A percentile compares a stretch with the other conserved stretches of the same genome.
phyloP scores from a whole-genome alignment of 495 filamentous ascomycete species.

The Penicillium psychrofluorescens region DNA sequence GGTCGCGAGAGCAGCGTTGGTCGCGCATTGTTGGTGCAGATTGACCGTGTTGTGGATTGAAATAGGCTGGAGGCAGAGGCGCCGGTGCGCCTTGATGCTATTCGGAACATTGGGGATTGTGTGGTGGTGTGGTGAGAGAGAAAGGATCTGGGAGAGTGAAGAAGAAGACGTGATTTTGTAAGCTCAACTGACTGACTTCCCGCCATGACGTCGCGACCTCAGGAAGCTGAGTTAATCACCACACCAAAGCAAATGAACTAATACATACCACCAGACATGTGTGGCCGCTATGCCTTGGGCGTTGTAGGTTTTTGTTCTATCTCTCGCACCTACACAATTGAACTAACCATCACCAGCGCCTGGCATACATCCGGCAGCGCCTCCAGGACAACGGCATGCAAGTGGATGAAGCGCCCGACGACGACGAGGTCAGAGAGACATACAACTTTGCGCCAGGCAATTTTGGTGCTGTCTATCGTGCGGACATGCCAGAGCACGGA shows the following conservation, averaged over 20 bases:
- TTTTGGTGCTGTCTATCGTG: conserved; percentile 80
- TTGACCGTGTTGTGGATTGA: conserved; percentile 13
- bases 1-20: conserved; percentile 9
- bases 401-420: conserved; percentile 68
- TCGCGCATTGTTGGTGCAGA: conserved; percentile 13
- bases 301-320: conserved; percentile 47
- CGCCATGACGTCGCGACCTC: conserved; percentile 19
- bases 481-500: conserved; percentile 54
- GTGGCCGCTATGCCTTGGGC: conserved; percentile 75
- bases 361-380: conserved; percentile 61
- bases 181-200: conserved; percentile 17
- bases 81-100: conserved; percentile 28
- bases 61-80: conserved; percentile 10
- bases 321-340: not conserved
- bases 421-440: conserved; percentile 65
- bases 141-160: not conserved
- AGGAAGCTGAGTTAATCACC: too few relatives aligned
- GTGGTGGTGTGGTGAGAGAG: not conserved
- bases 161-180: not conserved
- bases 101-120: conserved; percentile 23
- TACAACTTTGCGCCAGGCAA: conserved; percentile 93
- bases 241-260: not conserved
- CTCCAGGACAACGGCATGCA: conserved; percentile 69
- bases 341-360: conserved; percentile 29
- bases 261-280: conserved; percentile 49